A percentile compares a stretch with the other conserved stretches of the same genome.
phyloP scores from a whole-genome alignment of 2,329 filamentous ascomycete genomes.

The Leptographium radiaticola region DNA sequence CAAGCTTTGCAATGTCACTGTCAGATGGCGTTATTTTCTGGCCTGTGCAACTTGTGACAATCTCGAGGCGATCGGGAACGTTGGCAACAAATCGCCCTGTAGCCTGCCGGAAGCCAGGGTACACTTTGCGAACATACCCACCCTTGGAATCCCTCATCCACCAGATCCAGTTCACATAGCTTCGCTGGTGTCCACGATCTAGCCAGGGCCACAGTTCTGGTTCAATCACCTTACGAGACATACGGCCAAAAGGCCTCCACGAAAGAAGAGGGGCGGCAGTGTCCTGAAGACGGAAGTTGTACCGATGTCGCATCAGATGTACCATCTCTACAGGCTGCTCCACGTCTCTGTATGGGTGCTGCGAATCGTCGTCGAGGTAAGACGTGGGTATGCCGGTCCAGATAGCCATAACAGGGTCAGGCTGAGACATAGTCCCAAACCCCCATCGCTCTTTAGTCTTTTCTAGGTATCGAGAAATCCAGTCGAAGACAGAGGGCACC shows the following conservation, averaged over 20 bases:
- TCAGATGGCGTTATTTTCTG: neutral
- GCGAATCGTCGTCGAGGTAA: neutral
- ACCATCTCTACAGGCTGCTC: neutral
- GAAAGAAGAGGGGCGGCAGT: neutral
- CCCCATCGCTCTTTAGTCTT: constrained; percentile 14
- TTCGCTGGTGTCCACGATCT: neutral
- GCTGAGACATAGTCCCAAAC: constrained; percentile 1
- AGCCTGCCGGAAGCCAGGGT: neutral
- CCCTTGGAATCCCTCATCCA: neutral
- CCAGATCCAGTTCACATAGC: constrained; percentile 1
- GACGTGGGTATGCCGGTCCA: constrained; percentile 1
- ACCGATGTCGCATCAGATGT: neutral
- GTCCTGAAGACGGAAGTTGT: constrained; percentile 1
- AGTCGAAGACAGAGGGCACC: constrained; percentile 11
- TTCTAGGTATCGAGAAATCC: constrained; percentile 14
- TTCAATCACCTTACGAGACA: neutral
- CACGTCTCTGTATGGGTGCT: neutral
- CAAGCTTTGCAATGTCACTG: neutral
- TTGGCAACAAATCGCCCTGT: neutral
- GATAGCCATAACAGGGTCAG: neutral
- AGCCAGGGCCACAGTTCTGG: constrained; percentile 4
- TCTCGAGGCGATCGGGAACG: neutral
- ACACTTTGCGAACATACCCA: neutral
- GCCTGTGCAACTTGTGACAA: neutral
- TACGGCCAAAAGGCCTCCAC: neutral